phyloP scores from a whole-genome alignment of 1,284 basidiomycete genomes.

The Ceratobasidium sp. region DNA sequence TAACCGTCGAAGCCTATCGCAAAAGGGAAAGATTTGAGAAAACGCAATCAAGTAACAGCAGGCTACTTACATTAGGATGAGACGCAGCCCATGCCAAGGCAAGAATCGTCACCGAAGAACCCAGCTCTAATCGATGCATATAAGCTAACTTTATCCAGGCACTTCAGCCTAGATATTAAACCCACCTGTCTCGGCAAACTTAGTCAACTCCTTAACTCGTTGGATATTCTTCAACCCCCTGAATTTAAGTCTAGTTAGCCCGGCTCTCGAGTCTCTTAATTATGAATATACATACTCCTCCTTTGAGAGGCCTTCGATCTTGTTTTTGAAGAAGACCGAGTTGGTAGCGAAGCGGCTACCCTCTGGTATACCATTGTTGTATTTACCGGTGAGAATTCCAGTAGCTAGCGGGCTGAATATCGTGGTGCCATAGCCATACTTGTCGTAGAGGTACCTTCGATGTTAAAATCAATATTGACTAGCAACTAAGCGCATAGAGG shows the following conservation, averaged over 20 bases:
- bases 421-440: constrained; percentile 76
- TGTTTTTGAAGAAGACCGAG: constrained; percentile 64
- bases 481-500: constrained; percentile 23
- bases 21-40: constrained; percentile 59
- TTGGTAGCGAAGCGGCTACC: constrained; percentile 75
- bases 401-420: constrained; percentile 81
- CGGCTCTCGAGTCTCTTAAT: neutral
- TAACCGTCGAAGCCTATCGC: constrained; percentile 71
- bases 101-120: constrained; percentile 71
- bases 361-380: constrained; percentile 66
- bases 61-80: constrained; percentile 69
- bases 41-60: neutral
- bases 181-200: constrained; percentile 59
- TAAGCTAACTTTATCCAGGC: constrained; percentile 5
- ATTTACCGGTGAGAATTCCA: constrained; percentile 80
- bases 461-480: neutral
- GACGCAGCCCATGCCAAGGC: constrained; percentile 83
- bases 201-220: constrained; percentile 64
- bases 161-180: constrained; percentile 12
- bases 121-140: constrained; percentile 60
- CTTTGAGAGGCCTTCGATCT: constrained; percentile 56
- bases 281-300: constrained; percentile 47
- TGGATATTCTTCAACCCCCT: constrained; percentile 64
- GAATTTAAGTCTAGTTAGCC: neutral
- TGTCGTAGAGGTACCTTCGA: constrained; percentile 68